These are phyloP conservation scores for Colletotrichum destructivum DNA, from an alignment of 2,329 filamentous ascomycete species.

Conservation along the genomic window DNA sequence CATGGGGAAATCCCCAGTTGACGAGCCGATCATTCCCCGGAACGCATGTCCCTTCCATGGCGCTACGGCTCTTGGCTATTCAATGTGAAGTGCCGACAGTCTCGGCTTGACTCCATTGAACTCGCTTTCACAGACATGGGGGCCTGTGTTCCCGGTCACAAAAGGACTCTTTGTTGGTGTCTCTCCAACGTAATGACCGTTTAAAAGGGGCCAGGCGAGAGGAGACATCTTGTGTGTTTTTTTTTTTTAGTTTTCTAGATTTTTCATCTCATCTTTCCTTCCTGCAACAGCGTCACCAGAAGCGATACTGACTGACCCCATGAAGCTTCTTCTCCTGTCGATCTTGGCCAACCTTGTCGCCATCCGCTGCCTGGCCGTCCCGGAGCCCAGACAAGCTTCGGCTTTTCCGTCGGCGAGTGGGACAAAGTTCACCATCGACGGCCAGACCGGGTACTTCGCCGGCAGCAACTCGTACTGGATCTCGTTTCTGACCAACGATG, in stretches of 20 bases:
- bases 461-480: constrained; percentile 72
- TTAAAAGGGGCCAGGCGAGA: too few species aligned
- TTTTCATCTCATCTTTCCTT: not conserved
- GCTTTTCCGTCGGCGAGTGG: constrained; percentile 40
- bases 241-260: too few species aligned
- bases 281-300: too few species aligned
- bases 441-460: constrained; percentile 63
- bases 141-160: not conserved
- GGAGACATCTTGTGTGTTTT: too few species aligned
- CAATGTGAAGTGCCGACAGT: not conserved
- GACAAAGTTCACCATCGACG: constrained; percentile 58
- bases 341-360: constrained; percentile 13
- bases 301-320: not conserved
- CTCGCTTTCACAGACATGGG: not conserved
- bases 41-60: not conserved
- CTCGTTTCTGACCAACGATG: constrained; percentile 64
- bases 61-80: not conserved
- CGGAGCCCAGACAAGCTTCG: constrained; percentile 11
- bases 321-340: constrained; percentile 7
- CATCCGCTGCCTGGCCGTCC: not conserved
- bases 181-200: not conserved
- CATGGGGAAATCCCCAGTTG: not conserved
- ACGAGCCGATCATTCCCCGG: not conserved
- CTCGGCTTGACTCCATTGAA: not conserved
- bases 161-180: not conserved